Base-by-base conservation (phyloP, 2,329 filamentous ascomycete species). In the Fusarium veterinarium region DNA sequence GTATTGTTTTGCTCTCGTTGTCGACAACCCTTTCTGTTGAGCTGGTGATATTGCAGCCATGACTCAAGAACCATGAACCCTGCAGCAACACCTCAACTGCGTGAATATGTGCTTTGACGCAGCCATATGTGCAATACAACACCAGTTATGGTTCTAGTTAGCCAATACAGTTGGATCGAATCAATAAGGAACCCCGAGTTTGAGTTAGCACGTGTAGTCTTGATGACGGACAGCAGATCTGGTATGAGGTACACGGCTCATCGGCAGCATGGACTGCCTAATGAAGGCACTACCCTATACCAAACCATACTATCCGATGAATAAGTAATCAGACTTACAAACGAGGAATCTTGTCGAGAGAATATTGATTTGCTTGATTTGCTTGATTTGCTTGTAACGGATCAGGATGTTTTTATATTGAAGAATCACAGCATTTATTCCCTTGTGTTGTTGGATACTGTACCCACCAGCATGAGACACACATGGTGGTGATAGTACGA, bases 41-140 rank as follows among this genome's bases (percentile, higher is more conserved):
- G 23, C 23, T 35, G 23, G 19, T 14, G 30, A 60, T 41, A 28
- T 23, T 31, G 6, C 13, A 33, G 17, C 38, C 66, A 60, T 70
- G 67, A 70, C 48, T 69, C 67, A 59, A 14, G n/a, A 65, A 17
- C 67, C 41, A 63, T 69, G 58, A 52, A 69, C 66, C 58, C 49
- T 57, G 58, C n/a, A 38, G 8, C 37, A 38, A 31, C 28, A 45
- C 33, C 17, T 35, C 33, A 45, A 41, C 33, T n/a, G 20, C 35
- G 45, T n/a, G 33, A 67, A 31, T n/a, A 31, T 60, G 51, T 67
- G 64, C 62, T 60, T 67, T 67, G 64, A 67, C 64, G 38, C 23
- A 51, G n/a, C 49, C 42, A 45, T n/a, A 45, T n/a, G 28, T 37
- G 38, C 9, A 38, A 37, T 20, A 12, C 40, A 49, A 25, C 38